Percentiles rank a stretch among this genome's conserved stretches.
Conservation (phyloP, 176 grass and related monocot genomes). For the Eleusine indica region DNA sequence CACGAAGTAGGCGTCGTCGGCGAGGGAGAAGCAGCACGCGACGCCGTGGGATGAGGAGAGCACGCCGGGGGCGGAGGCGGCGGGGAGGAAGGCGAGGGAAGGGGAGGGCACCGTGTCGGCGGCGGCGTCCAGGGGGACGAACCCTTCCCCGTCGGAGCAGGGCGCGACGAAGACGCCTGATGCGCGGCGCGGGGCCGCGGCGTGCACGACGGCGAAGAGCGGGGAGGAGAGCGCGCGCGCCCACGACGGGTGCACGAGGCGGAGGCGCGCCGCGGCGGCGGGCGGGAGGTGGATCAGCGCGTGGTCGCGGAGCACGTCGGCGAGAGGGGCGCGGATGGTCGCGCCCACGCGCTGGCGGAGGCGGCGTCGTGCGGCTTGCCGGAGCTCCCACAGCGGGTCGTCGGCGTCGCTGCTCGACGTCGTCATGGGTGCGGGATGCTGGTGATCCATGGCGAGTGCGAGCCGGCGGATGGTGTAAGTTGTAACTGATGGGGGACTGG, state of each 20-base stretch:
- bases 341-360: neutral
- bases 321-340: conserved; percentile 33
- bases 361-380: neutral
- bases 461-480: too few species aligned
- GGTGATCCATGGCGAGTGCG: neutral
- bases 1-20: conserved; percentile 32
- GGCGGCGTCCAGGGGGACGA: conserved; percentile 35
- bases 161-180: conserved; percentile 45
- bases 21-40: conserved; percentile 46
- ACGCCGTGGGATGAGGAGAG: conserved; percentile 51
- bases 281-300: conserved; percentile 51
- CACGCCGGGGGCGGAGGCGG: conserved; percentile 7
- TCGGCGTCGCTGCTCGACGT: neutral
- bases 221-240: conserved; percentile 28
- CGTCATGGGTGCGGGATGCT: neutral
- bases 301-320: conserved; percentile 47
- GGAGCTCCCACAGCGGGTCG: neutral
- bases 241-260: conserved; percentile 51
- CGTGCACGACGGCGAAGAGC: conserved; percentile 58
- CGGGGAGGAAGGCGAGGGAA: conserved; percentile 44
- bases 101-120: conserved; percentile 36
- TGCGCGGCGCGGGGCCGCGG: conserved; percentile 14
- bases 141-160: neutral
- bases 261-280: conserved; percentile 37
- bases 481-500: too few species aligned